Evolutionary conservation across 2,329 filamentous ascomycete genomes (phyloP), one percentile per base, ranked within the genome.

Genomic region (Scleromitrula shiraiana): DNA sequence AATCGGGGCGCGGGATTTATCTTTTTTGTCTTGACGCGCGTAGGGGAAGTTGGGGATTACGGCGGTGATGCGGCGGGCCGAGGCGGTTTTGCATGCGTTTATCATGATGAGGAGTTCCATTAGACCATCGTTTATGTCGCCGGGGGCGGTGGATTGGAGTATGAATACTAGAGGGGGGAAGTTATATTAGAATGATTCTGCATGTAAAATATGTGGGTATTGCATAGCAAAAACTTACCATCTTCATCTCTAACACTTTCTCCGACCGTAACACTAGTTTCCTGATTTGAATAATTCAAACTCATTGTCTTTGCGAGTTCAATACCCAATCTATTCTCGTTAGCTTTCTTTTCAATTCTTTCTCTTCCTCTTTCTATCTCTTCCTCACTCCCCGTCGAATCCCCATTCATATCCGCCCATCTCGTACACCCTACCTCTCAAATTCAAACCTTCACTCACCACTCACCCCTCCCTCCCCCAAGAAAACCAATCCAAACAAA

Each of bases 91-190:
- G 75, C 91, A 96, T 55, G 91, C 91, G 65, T 95, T 94, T 68
- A 96, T 94, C 83, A 96, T 95, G 70, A 97, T 96, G 57, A 97
- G 78, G 30, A 97, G 79, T 70, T 98, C 91, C 91, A 98, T 97
- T 51, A 98, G 78, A 41, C 89, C 89, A 67, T 97, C 91, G 70
- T 98, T 98, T 72, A 97, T 94, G 65, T 96, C 90, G 65, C 91
- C 90, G 2, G 91, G 91, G 33, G 87, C 84, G 40, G 93, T 95
- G 20, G 91, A 95, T 70, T 97, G 91, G 52, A 97, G 76, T 61
- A 97, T 95, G 72, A 96, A 97, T 64, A 96, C 90, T 81, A 60
- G 27, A 29, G 37, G 20, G n/a, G 20, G 15, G 4, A 20, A 7
- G 20, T 19, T 14, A 9, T 6, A 20, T 40, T 40, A 50, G 29